These are phyloP conservation scores for Arthrobotrys iridis DNA, from an alignment of 2,329 filamentous ascomycete species.

Conservation along the genomic window DNA sequence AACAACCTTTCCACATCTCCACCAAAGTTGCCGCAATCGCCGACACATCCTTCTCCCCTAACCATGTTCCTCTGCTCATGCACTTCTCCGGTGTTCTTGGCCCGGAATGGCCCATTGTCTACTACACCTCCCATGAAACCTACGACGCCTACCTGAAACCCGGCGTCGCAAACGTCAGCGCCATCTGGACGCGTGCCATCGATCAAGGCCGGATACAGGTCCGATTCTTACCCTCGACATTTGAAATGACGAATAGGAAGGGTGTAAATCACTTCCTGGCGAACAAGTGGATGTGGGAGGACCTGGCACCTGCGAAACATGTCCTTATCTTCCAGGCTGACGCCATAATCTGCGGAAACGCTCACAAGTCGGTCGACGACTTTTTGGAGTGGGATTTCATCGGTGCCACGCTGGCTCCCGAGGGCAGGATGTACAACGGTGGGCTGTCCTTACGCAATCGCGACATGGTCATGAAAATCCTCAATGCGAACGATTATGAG, in stretches of 20 bases:
- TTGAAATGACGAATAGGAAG: slow-evolving; percentile 60
- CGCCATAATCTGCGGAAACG: slow-evolving; percentile 61
- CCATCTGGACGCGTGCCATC: slow-evolving; percentile 61
- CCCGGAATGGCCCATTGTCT: slow-evolving; percentile 64
- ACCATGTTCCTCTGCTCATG: slow-evolving; percentile 62
- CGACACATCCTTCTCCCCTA: slow-evolving; percentile 60
- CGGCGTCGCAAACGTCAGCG: slow-evolving; percentile 59
- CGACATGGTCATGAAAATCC: slow-evolving; percentile 58
- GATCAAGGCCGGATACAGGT: slow-evolving; percentile 61
- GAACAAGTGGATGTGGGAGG: slow-evolving; percentile 61
- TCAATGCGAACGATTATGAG: slow-evolving; percentile 42
- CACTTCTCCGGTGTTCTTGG: slow-evolving; percentile 63
- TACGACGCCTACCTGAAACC: slow-evolving; percentile 52
- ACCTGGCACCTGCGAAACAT: slow-evolving; percentile 60
- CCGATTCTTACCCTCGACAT: slow-evolving; percentile 60
- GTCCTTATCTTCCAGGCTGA: slow-evolving; percentile 63
- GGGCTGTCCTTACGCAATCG: slow-evolving; percentile 61
- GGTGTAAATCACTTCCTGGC: slow-evolving; percentile 62
- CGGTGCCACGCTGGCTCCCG: slow-evolving; percentile 59
- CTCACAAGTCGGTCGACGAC: slow-evolving; percentile 59
- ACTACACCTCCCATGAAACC: slow-evolving; percentile 62
- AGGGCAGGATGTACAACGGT: slow-evolving; percentile 60
- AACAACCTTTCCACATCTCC: background rate
- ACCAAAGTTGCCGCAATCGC: slow-evolving; percentile 61
- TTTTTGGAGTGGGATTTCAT: slow-evolving; percentile 62